These are phyloP conservation scores for Gracilaria domingensis DNA, from an alignment of 23 red algal species.

Conservation along the genomic window DNA sequence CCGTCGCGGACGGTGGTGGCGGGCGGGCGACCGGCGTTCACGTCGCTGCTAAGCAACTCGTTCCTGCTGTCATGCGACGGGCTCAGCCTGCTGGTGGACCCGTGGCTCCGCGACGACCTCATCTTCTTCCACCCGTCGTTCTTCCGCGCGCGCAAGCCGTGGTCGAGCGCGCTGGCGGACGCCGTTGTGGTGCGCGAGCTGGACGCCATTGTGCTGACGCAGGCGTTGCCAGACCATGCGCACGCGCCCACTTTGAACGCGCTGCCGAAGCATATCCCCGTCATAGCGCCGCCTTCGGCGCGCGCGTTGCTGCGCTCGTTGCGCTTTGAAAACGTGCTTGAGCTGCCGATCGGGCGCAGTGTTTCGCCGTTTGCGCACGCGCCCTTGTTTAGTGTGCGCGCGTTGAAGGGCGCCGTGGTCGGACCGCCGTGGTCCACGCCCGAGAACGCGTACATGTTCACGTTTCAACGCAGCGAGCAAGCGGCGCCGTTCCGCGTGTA, in stretches of 20 bases:
- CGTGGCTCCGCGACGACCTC: slow-evolving; percentile 78
- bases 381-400: slow-evolving; percentile 18
- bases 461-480: not conserved
- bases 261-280: slow-evolving; percentile 56
- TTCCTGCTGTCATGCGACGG: slow-evolving; percentile 34
- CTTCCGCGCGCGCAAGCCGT: slow-evolving; percentile 23
- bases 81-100: slow-evolving; percentile 78
- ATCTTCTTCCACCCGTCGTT: slow-evolving; percentile 65
- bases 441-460: slow-evolving; percentile 78
- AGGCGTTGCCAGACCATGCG: slow-evolving; percentile 85
- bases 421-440: slow-evolving; percentile 88
- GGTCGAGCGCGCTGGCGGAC: not conserved
- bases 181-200: not conserved
- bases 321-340: slow-evolving; percentile 13
- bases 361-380: not conserved
- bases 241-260: slow-evolving; percentile 73
- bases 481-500: slow-evolving; percentile 22
- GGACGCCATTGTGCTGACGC: slow-evolving; percentile 77
- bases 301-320: slow-evolving; percentile 40
- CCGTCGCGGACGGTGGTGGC: not conserved
- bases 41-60: slow-evolving; percentile 60
- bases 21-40: slow-evolving; percentile 1
- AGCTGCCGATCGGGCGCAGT: not conserved
- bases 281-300: slow-evolving; percentile 67
- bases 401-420: slow-evolving; percentile 58